Evolutionary conservation across 805 yeast genomes (phyloP).

Genomic region (Lipomyces oligophaga): DNA sequence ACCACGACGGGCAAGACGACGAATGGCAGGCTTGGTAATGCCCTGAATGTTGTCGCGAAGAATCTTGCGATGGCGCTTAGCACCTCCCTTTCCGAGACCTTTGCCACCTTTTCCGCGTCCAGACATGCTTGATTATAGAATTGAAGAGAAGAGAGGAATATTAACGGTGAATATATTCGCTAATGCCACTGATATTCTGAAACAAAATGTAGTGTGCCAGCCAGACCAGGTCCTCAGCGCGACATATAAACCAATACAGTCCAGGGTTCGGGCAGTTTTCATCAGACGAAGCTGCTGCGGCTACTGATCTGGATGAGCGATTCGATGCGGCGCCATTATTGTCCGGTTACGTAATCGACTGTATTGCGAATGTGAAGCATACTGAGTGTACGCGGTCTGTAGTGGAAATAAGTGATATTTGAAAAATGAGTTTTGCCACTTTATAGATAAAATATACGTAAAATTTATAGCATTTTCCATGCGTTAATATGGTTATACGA

Average conservation of each 20-base stretch:
- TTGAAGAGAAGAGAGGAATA: conserved; percentile 1
- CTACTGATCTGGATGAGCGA: too few species aligned
- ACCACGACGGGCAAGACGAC: conserved; percentile 99
- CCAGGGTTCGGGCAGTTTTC: conserved; percentile 22
- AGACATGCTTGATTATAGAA: conserved; percentile 57
- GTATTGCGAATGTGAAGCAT: too few species aligned
- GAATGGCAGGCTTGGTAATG: conserved; percentile 98
- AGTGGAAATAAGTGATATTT: too few species aligned
- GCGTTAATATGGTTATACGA: too few species aligned
- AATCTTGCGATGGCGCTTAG: conserved; percentile 99
- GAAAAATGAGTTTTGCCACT: too few species aligned
- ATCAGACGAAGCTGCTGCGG: conserved; percentile 18
- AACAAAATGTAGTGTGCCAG: background rate
- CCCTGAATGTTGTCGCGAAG: conserved; percentile 99
- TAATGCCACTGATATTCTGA: background rate
- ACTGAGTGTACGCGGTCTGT: too few species aligned
- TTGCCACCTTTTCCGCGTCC: conserved; percentile 99
- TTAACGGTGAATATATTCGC: too few species aligned
- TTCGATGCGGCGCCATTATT: too few species aligned
- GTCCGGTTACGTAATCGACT: too few species aligned
- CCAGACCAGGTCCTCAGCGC: conserved; percentile 3
- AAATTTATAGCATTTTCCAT: too few species aligned
- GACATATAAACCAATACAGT: conserved; percentile 10
- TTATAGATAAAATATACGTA: too few species aligned
- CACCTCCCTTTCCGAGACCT: conserved; percentile 99